Evolutionary conservation across 2,329 filamentous ascomycete species (phyloP), one percentile per base, ranked within the genome.

Genomic region (Fusarium tjaetaba): DNA sequence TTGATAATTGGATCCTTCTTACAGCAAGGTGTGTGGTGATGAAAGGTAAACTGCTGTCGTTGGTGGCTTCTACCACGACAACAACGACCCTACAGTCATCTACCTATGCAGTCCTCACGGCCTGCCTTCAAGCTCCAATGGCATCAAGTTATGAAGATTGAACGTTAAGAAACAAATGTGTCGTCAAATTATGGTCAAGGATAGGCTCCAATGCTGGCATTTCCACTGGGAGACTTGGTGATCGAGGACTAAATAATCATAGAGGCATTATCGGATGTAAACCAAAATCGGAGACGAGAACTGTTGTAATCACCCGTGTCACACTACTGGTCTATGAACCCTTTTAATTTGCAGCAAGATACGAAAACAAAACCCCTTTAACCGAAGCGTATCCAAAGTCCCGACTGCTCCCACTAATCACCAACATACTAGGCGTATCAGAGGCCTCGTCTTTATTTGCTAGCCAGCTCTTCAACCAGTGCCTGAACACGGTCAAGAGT

Each of bases 401-500:
- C 59, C 22, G 32, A 32, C 61, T 49, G 38, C 32, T 58, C 26
- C 51, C 41, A 36, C 43, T 39, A 26, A 36, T 26, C 13, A 26
- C 55, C 28, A 41, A 20, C 52, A 38, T 14, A 22, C 49, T 30
- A 32, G 20, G n/a, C 9, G 34, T 30, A 26, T 16, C 38, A 30
- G 5, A 32, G 8, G 22, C 26, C 42, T 52, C 26, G 32, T 30
- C 61, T 62, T 63, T 68, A 77, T 61, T 76, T 76, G 70, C 76
- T 76, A 43, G 56, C 71, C 57, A 82, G 78, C 59, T 84, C 83
- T 63, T 87, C 86, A 34, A 95, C 90, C 46, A 97, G 83, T 79
- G 90, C 89, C 85, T 91, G 91, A 28, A 96, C 94, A 30, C 91
- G 90, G 22, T 93, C 90, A 34, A 96, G 88, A 10, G 96, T 98